Evolutionary conservation across 768 basidiomycete species (phyloP).

Genomic region (Naematelia aurantialba): DNA sequence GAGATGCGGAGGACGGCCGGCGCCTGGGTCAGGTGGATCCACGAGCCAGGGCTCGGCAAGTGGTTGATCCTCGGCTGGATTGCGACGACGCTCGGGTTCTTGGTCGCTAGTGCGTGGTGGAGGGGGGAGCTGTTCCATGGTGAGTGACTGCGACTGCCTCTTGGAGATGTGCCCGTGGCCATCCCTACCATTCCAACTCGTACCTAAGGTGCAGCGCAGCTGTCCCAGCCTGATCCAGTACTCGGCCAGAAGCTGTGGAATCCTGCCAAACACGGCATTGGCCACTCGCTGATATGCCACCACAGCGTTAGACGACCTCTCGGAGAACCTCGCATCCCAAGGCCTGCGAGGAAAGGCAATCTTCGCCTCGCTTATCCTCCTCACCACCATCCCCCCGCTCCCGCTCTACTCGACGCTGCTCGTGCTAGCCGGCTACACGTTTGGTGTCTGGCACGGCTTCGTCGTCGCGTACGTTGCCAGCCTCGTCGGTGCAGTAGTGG

Average conservation of each 20-base stretch:
- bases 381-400: conserved; percentile 59
- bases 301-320: conserved; percentile 78
- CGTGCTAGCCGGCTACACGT: conserved; percentile 85
- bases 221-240: too few species aligned
- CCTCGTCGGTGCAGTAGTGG: conserved; percentile 74
- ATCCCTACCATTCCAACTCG: too few species aligned
- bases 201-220: too few species aligned
- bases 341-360: conserved; percentile 70
- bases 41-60: conserved; percentile 28
- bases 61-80: conserved; percentile 56
- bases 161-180: too few species aligned
- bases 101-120: conserved; percentile 78
- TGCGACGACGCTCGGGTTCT: conserved; percentile 69
- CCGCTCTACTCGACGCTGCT: conserved; percentile 92
- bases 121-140: conserved; percentile 75
- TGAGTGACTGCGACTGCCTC: too few species aligned
- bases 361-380: conserved; percentile 58
- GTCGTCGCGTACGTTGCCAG: conserved; percentile 83
- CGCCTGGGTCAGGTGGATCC: neutral
- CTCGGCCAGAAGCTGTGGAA: too few species aligned
- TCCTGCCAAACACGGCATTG: too few species aligned
- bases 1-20: too few species aligned
- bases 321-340: conserved; percentile 70
- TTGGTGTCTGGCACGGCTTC: conserved; percentile 75
- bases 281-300: neutral